These are phyloP conservation scores for Fremontodendron californicum DNA, from an alignment of 345 rosid species.

Conservation along the genomic window DNA sequence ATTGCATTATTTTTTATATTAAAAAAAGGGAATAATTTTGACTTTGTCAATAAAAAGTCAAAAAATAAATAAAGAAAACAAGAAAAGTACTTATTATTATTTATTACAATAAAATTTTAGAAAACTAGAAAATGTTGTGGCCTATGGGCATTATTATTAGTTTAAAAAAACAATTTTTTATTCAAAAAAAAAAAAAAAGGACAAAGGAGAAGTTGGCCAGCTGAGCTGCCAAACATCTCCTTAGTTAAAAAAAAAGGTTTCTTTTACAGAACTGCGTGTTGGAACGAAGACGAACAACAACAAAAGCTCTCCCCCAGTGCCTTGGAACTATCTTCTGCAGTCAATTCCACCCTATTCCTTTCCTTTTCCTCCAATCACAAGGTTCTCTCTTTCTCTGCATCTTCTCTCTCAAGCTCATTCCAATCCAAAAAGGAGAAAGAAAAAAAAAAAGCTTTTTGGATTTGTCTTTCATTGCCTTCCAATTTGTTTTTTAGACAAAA, in stretches of 20 bases:
- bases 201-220: no score
- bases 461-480: neutral
- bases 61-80: no score
- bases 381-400: slow-evolving; percentile 15
- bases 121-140: no score
- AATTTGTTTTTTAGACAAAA: neutral
- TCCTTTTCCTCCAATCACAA: slow-evolving; percentile 25
- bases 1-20: no score
- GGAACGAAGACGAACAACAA: neutral
- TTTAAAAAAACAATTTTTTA: no score
- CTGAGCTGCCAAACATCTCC: neutral
- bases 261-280: neutral
- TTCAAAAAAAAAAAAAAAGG: no score
- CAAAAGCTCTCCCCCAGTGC: no score
- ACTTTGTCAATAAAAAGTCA: no score
- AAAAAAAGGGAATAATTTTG: no score
- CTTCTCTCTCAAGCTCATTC: neutral
- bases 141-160: no score
- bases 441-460: neutral
- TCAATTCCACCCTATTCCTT: slow-evolving; percentile 5
- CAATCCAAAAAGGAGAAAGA: neutral
- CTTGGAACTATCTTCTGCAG: neutral
- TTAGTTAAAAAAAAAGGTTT: neutral
- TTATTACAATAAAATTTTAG: no score
- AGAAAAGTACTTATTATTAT: no score